These are phyloP conservation scores for Sugiyamaella sp. DNA, from an alignment of 1,139 yeast genomes.

Conservation along the genomic window DNA sequence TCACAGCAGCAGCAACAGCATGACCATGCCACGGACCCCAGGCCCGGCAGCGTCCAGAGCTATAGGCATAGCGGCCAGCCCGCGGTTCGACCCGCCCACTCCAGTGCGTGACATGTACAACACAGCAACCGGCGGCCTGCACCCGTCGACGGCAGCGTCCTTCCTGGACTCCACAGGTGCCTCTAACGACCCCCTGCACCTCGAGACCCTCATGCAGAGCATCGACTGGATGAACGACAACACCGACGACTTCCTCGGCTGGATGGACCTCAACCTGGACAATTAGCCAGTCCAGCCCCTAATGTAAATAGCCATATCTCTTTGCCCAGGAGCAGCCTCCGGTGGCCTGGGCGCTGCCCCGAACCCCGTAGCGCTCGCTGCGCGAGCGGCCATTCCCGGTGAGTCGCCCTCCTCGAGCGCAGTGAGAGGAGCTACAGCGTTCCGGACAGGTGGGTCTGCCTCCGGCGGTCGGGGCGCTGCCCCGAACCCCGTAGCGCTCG, in stretches of 20 bases:
- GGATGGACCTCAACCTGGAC: conserved; percentile 68
- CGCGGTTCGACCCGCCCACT: neutral
- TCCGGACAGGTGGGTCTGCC: too few species aligned
- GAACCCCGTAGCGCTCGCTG: neutral
- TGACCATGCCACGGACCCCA: neutral
- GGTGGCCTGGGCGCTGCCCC: conserved; percentile 1
- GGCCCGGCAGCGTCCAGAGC: neutral
- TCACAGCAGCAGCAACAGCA: neutral
- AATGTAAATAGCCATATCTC: neutral
- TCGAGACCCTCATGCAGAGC: conserved; percentile 62
- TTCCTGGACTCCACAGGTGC: conserved; percentile 39
- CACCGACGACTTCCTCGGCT: conserved; percentile 89
- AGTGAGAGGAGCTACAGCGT: neutral
- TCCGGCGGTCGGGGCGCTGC: neutral
- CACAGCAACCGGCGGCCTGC: neutral
- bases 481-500: neutral
- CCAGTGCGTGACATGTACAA: neutral
- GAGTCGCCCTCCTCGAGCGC: too few species aligned
- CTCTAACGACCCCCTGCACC: conserved; percentile 40
- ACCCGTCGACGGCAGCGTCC: conserved; percentile 24
- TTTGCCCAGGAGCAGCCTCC: neutral
- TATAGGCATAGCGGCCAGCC: neutral
- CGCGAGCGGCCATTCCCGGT: too few species aligned
- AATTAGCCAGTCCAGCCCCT: conserved; percentile 4
- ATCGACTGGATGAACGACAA: conserved; percentile 81